These are phyloP conservation scores for Huntiella savannae DNA, from an alignment of 2,329 filamentous ascomycete species.

Conservation along the genomic window DNA sequence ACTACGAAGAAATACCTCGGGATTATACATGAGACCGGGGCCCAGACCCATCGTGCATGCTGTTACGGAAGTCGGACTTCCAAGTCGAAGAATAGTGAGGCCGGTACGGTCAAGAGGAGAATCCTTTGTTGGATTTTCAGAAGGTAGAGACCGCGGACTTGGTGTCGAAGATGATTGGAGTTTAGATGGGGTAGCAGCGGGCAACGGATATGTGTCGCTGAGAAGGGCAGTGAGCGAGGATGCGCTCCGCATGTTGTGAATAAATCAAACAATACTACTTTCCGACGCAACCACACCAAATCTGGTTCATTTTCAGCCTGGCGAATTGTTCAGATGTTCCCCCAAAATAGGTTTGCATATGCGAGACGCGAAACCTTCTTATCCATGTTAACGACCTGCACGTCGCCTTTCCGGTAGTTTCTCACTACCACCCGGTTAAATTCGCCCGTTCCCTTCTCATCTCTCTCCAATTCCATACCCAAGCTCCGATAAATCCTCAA, in stretches of 20 bases:
- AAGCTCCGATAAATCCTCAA: slow-evolving; percentile 81
- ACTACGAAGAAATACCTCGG: not conserved
- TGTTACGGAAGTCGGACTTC: not conserved
- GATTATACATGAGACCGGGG: not conserved
- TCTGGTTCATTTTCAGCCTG: not conserved
- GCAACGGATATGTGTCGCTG: not conserved
- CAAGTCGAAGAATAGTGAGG: not conserved
- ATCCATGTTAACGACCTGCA: slow-evolving; percentile 88
- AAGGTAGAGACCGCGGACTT: slow-evolving; percentile 9
- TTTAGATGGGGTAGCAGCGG: not conserved
- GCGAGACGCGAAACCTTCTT: slow-evolving; percentile 80
- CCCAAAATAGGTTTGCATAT: slow-evolving; percentile 94
- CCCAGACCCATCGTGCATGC: not conserved
- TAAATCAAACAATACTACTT: slow-evolving; percentile 1
- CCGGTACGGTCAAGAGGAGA: not conserved
- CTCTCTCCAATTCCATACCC: slow-evolving; percentile 71
- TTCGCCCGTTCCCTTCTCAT: slow-evolving; percentile 49
- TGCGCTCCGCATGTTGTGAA: slow-evolving; percentile 1
- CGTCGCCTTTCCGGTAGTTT: slow-evolving; percentile 73
- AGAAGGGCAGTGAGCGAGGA: slow-evolving; percentile 5
- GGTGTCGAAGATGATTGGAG: slow-evolving; percentile 6
- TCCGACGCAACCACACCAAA: slow-evolving; percentile 5
- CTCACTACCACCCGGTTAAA: slow-evolving; percentile 73
- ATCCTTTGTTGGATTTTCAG: slow-evolving; percentile 10
- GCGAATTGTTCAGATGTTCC: slow-evolving; percentile 44